Conservation (phyloP, 805 yeast species). For the Teunomyces tritomae region DNA sequence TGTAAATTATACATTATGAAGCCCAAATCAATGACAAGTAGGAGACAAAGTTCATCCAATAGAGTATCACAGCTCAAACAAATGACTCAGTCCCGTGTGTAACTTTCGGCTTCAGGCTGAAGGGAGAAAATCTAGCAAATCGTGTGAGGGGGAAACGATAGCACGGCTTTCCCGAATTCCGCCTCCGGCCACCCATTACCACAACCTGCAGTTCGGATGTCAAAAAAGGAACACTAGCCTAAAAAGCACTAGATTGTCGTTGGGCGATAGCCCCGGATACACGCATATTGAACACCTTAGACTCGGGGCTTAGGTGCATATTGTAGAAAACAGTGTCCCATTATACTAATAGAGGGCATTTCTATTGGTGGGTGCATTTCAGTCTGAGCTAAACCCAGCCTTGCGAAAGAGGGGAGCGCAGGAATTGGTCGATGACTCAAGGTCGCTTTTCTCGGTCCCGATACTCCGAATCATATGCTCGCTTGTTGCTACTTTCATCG, state of each 20-base stretch:
- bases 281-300: not conserved
- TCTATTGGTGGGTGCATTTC: no score
- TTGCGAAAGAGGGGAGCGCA: no score
- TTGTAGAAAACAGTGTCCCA: not conserved
- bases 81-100: no score
- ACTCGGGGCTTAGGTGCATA: not conserved
- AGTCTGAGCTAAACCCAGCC: not conserved
- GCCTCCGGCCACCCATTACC: not conserved
- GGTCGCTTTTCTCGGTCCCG: slow-evolving; percentile 1
- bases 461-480: slow-evolving; percentile 3
- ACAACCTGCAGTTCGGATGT: not conserved
- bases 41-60: not conserved
- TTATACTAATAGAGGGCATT: not conserved
- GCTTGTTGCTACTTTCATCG: not conserved
- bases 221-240: not conserved
- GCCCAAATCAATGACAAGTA: no score
- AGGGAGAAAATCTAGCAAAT: not conserved
- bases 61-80: not conserved
- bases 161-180: not conserved
- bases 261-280: not conserved
- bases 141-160: not conserved
- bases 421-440: not conserved
- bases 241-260: no score
- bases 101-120: not conserved
- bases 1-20: no score